phyloP scores from a whole-genome alignment of 1,284 basidiomycete genomes.

The Sporisorium sorghi region DNA sequence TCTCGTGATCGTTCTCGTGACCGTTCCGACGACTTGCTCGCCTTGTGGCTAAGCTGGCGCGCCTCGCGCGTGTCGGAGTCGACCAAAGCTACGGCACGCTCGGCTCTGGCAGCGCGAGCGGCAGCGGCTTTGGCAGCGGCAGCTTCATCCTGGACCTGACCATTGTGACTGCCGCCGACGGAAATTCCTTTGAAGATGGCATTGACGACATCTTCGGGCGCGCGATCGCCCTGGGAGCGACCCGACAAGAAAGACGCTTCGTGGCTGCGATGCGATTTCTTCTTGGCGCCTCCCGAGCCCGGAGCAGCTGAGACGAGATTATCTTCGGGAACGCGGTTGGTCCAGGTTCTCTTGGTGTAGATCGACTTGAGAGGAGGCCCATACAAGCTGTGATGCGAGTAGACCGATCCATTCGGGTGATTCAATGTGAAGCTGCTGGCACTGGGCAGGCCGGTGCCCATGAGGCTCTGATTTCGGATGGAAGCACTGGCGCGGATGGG shows the following conservation, averaged over 20 bases:
- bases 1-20: neutral
- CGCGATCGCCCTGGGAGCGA: conserved; percentile 40
- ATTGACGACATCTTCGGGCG: conserved; percentile 53
- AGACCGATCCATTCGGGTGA: conserved; percentile 16
- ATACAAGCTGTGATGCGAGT: conserved; percentile 31
- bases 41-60: conserved; percentile 1
- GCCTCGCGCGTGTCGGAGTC: conserved; percentile 11
- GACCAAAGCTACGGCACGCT: neutral
- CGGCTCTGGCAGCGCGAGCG: conserved; percentile 6
- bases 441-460: conserved; percentile 28
- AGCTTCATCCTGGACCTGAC: conserved; percentile 10
- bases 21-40: conserved; percentile 22
- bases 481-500: conserved; percentile 21
- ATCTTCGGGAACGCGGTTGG: conserved; percentile 36
- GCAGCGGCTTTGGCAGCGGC: conserved; percentile 11
- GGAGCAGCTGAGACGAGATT: conserved; percentile 34
- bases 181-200: conserved; percentile 55
- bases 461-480: conserved; percentile 22
- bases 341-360: conserved; percentile 40
- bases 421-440: conserved; percentile 38
- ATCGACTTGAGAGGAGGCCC: conserved; percentile 38
- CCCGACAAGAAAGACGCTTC: conserved; percentile 29
- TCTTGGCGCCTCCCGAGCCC: conserved; percentile 16
- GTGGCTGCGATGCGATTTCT: conserved; percentile 11
- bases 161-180: conserved; percentile 37